These are phyloP conservation scores for Trichopus zeylanicus DNA, from an alignment of 116 monocot species.

Conservation along the genomic window DNA sequence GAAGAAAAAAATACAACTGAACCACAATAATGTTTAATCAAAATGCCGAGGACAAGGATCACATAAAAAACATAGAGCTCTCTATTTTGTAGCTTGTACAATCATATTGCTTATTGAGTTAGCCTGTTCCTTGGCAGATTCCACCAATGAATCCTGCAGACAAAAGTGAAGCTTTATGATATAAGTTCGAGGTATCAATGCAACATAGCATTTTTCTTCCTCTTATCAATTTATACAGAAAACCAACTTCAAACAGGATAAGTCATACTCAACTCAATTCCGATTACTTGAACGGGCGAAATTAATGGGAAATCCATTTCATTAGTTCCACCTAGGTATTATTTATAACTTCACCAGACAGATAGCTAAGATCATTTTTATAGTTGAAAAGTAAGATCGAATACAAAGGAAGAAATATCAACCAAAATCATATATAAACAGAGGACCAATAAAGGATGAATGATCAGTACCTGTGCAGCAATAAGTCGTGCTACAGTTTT, in stretches of 20 bases:
- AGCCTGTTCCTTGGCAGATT: slow-evolving; percentile 81
- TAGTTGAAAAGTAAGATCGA: neutral
- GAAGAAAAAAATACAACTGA: too few relatives aligned
- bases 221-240: too few relatives aligned
- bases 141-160: slow-evolving; percentile 78
- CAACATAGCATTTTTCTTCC: too few relatives aligned
- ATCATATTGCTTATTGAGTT: slow-evolving; percentile 85
- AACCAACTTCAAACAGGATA: neutral
- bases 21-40: too few relatives aligned
- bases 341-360: too few relatives aligned
- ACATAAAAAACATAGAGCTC: neutral
- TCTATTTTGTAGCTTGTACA: slow-evolving; percentile 73
- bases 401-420: too few relatives aligned
- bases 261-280: too few relatives aligned
- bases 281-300: too few relatives aligned
- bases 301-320: too few relatives aligned
- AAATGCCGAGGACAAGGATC: too few relatives aligned
- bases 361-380: neutral
- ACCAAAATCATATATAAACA: neutral
- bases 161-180: neutral
- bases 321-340: too few relatives aligned
- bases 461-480: slow-evolving; percentile 58
- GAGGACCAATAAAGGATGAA: neutral
- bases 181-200: too few relatives aligned
- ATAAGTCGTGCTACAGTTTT: slow-evolving; percentile 60